Evolutionary conservation across 2,329 filamentous ascomycete species (phyloP).

Genomic region (Monascus ruber): DNA sequence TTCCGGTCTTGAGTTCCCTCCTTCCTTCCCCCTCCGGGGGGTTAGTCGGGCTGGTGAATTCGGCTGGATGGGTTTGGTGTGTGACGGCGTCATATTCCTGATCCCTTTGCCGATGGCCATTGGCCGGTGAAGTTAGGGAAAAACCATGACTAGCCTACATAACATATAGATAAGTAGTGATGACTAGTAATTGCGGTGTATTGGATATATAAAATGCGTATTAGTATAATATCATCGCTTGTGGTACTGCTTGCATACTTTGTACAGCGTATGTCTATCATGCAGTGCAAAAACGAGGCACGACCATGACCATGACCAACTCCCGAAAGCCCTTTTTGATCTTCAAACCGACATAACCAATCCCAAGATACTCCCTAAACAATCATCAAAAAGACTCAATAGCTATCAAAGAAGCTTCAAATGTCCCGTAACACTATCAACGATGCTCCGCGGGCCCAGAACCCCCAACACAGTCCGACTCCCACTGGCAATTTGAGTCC

Average conservation of each 20-base stretch:
- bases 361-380: neutral
- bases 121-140: conserved; percentile 79
- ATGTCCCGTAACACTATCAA: conserved; percentile 75
- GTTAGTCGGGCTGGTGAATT: conserved; percentile 46
- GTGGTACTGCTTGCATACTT: no score
- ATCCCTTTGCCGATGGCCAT: conserved; percentile 80
- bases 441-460: conserved; percentile 67
- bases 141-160: conserved; percentile 76
- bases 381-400: conserved; percentile 1
- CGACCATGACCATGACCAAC: no score
- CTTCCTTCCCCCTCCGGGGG: conserved; percentile 2
- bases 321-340: no score
- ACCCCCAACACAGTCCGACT: conserved; percentile 87
- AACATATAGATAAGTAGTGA: neutral
- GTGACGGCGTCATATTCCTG: conserved; percentile 74
- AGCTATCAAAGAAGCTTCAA: conserved; percentile 63
- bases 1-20: conserved; percentile 54
- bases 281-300: neutral
- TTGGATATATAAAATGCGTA: no score
- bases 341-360: neutral
- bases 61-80: conserved; percentile 43
- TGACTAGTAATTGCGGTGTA: no score
- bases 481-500: conserved; percentile 90
- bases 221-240: no score
- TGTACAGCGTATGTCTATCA: no score